Base-by-base conservation (phyloP, 768 basidiomycete genomes). In the Calocera viscosa region DNA sequence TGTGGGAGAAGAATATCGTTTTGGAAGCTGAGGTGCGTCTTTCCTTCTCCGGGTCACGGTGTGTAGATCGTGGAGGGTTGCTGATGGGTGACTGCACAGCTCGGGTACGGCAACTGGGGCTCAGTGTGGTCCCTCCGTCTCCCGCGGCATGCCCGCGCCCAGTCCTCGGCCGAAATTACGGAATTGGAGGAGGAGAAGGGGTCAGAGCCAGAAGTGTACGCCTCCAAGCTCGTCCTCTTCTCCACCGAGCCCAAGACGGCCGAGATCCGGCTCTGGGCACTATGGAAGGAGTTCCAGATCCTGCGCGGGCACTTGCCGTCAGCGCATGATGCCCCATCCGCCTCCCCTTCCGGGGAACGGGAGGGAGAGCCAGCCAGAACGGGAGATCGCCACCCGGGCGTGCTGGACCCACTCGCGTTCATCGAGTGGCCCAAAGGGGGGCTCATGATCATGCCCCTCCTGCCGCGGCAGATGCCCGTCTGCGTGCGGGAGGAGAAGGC, bases 241-340 rank as follows among this genome's bases (percentile, higher is more conserved):
- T 79, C 78, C 49, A 89, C 89, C 73, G 87, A 86, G 73, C 86
- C 88, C 14, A 82, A 88, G 33, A 91, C 91, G 12, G 92, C 91
- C 0, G 89, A 91, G 2, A 92, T 93, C 17, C 84, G 95, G 65
- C 90, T 99, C 67, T 81, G 87, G 72, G 93, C 93, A 49, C 80
- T 98, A 78, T 93, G 94, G 94, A 94, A 94, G 73, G 94, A 97
- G 80, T 94, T 94, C 93, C 95, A 95, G 82, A 89, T 94, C 72
- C 86, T 97, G 68, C 82, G 90, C 71, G 78, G 78, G 85, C 49
- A 88, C 92, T 72, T 85, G 87, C 10, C 95, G 97, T 74, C 94
- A 93, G 0, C 90, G 90, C 68, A 88, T 98, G 76, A 89, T 98
- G 69, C n/a, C n/a, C n/a, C n/a, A n/a, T n/a, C n/a, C 84, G 86